Evolutionary conservation across 1,284 basidiomycete genomes (phyloP).

Genomic region (Xanthoconium separans): DNA sequence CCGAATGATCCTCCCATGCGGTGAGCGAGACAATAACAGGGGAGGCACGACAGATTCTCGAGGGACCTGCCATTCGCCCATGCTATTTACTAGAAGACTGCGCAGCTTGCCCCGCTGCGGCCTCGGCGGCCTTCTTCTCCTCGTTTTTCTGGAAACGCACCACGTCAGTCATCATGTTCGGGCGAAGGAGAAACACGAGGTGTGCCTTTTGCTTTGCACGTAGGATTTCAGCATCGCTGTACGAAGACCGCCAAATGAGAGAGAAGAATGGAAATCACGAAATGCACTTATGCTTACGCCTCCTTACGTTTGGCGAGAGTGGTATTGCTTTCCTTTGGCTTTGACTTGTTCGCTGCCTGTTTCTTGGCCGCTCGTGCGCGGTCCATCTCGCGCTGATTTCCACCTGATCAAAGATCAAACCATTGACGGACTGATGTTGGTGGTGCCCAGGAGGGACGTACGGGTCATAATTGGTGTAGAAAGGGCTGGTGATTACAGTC

Average conservation of each 20-base stretch:
- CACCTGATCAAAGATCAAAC: slow-evolving; percentile 47
- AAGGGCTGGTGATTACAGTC: slow-evolving; percentile 4
- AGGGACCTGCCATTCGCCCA: slow-evolving; percentile 19
- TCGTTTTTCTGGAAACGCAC: slow-evolving; percentile 53
- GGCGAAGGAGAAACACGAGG: slow-evolving; percentile 10
- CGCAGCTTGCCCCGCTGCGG: slow-evolving; percentile 23
- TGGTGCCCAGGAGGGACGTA: slow-evolving; percentile 32
- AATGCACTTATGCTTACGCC: slow-evolving; percentile 50
- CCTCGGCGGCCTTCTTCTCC: slow-evolving; percentile 47
- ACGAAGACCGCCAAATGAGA: slow-evolving; percentile 26
- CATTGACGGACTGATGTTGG: background rate
- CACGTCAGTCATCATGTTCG: slow-evolving; percentile 15
- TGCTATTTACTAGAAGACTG: slow-evolving; percentile 42
- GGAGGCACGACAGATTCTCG: slow-evolving; percentile 12
- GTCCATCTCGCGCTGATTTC: slow-evolving; percentile 77
- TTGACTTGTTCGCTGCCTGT: slow-evolving; percentile 49
- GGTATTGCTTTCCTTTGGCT: slow-evolving; percentile 66
- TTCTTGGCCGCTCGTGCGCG: slow-evolving; percentile 75
- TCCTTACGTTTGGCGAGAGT: slow-evolving; percentile 69
- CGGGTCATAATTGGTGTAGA: slow-evolving; percentile 44
- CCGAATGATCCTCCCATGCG: slow-evolving; percentile 12
- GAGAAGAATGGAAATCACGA: slow-evolving; percentile 12
- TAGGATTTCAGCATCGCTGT: slow-evolving; percentile 70
- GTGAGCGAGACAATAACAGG: background rate
- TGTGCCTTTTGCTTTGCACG: slow-evolving; percentile 75